Conservation (phyloP, 139 green algal genomes). For the Closterium sp. region DNA sequence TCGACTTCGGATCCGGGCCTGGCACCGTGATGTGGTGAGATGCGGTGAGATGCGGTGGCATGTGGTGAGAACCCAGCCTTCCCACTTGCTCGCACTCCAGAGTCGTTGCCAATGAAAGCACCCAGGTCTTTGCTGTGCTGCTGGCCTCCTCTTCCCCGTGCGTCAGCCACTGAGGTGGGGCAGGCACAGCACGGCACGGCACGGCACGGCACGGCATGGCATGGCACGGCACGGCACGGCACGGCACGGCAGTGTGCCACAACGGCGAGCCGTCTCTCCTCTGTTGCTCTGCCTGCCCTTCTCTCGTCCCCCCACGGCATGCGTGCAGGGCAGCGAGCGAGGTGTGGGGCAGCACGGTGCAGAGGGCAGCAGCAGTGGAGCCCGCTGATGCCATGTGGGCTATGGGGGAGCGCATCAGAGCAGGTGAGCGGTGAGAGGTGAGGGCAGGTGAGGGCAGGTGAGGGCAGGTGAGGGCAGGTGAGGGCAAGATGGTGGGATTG, state of each 20-base stretch:
- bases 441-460: neutral
- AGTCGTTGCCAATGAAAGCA: too few relatives aligned
- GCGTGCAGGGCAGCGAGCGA: neutral
- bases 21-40: slow-evolving; percentile 70
- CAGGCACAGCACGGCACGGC: too few relatives aligned
- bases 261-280: too few relatives aligned
- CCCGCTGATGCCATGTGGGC: neutral
- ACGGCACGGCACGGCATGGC: too few relatives aligned
- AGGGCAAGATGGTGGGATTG: neutral
- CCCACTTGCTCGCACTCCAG: too few relatives aligned
- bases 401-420: neutral
- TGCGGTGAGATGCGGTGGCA: neutral
- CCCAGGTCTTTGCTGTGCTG: too few relatives aligned
- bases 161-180: too few relatives aligned
- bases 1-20: slow-evolving; percentile 76
- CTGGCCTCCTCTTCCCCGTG: too few relatives aligned
- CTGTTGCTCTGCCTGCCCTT: too few relatives aligned
- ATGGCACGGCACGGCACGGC: too few relatives aligned
- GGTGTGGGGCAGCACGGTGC: neutral
- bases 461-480: neutral
- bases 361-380: neutral
- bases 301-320: neutral
- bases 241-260: too few relatives aligned
- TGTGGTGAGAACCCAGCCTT: too few relatives aligned
- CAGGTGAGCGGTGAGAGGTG: neutral